phyloP scores from a whole-genome alignment of 306 rosid genomes.

The Luffa acutangula region DNA sequence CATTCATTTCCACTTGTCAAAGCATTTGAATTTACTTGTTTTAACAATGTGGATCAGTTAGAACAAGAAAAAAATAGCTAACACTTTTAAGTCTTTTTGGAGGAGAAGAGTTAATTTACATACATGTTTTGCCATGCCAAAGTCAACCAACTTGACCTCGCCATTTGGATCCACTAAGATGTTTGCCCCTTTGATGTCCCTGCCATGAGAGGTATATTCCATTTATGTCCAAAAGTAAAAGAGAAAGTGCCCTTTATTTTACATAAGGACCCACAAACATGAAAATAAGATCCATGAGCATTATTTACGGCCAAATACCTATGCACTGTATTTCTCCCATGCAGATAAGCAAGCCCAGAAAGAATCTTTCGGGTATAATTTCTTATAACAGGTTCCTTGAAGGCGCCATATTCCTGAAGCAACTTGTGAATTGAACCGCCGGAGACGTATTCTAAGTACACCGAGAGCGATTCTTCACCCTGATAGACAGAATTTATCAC shows the following conservation, averaged over 20 bases:
- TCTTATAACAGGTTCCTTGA: constrained; percentile 87
- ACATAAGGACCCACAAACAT: not conserved
- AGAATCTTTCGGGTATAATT: constrained; percentile 82
- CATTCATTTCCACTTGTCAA: not conserved
- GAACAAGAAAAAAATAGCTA: not conserved
- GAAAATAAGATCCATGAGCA: not conserved
- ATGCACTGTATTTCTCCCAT: constrained; percentile 89
- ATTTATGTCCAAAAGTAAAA: not conserved
- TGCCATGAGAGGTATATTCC: constrained; percentile 25
- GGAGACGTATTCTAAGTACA: constrained; percentile 84
- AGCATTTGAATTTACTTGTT: not conserved
- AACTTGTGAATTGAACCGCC: constrained; percentile 95
- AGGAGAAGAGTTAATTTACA: constrained; percentile 15
- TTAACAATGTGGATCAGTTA: not conserved
- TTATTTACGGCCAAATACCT: constrained; percentile 33
- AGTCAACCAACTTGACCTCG: constrained; percentile 92
- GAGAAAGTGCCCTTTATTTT: not conserved
- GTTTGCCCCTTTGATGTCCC: constrained; percentile 99
- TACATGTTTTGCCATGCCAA: constrained; percentile 99
- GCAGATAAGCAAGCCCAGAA: constrained; percentile 93
- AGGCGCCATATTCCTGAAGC: constrained; percentile 87
- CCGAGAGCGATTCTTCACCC: constrained; percentile 79
- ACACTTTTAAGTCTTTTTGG: not conserved
- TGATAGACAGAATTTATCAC: constrained; percentile 10
- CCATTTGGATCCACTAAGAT: constrained; percentile 94